Conservation (phyloP, 257 asterid species). For the Phtheirospermum japonicum region DNA sequence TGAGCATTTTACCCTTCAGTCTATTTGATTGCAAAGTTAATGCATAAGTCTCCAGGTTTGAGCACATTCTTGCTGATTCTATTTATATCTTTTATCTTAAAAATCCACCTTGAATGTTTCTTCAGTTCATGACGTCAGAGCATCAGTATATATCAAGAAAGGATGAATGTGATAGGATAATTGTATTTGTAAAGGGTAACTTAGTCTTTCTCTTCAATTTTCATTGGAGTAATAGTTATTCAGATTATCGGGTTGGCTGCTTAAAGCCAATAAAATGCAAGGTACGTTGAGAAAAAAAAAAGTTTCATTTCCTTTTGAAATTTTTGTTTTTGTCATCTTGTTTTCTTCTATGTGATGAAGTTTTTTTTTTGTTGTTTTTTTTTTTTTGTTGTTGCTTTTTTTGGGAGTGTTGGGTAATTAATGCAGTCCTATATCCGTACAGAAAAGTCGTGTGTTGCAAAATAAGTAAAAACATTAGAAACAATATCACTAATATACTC, state of each 20-base stretch:
- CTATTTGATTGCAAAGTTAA: too few species aligned
- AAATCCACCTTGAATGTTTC: conserved; percentile 10
- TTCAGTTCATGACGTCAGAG: conserved; percentile 93
- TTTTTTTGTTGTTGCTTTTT: too few species aligned
- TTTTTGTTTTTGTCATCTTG: neutral
- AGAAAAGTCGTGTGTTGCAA: too few species aligned
- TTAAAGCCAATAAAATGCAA: conserved; percentile 85
- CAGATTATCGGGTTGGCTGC: conserved; percentile 86
- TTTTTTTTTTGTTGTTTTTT: too few species aligned
- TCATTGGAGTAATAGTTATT: conserved; percentile 81
- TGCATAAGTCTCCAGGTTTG: conserved; percentile 21
- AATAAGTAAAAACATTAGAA: too few species aligned
- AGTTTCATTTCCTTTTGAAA: neutral
- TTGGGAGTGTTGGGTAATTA: too few species aligned
- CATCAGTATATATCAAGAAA: conserved; percentile 85
- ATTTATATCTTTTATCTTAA: neutral
- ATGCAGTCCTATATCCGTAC: too few species aligned
- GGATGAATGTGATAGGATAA: conserved; percentile 72
- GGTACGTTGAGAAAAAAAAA: conserved; percentile 38
- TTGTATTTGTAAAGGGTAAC: conserved; percentile 81
- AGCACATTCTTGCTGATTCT: conserved; percentile 16
- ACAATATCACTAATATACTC: too few species aligned
- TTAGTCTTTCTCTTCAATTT: conserved; percentile 86
- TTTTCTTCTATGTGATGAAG: too few species aligned
- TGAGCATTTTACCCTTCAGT: too few species aligned